Conservation (phyloP, 352 stramenopile species). For the Plasmopara muralis region DNA sequence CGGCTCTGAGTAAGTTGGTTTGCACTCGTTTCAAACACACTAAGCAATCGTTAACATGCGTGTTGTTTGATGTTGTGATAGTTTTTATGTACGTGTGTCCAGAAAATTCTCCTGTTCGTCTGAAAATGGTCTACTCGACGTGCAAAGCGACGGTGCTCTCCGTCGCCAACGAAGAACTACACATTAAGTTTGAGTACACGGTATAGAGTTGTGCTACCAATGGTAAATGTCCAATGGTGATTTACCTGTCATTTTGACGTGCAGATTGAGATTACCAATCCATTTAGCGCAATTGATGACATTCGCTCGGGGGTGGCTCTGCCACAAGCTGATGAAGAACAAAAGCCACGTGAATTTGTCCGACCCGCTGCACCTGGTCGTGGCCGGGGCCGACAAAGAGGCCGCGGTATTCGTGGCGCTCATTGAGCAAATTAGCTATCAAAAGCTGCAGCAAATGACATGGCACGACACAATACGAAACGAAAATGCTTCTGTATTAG, state of each 20-base stretch:
- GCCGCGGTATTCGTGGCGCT: conserved; percentile 28
- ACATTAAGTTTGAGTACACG: conserved; percentile 68
- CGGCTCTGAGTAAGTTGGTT: conserved; percentile 30
- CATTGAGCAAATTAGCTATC: conserved; percentile 3
- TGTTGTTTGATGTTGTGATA: conserved; percentile 10
- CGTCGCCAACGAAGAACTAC: conserved; percentile 44
- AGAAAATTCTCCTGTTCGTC: conserved; percentile 73
- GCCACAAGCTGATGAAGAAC: conserved; percentile 51
- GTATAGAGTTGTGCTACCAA: conserved; percentile 12
- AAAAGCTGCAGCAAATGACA: not conserved
- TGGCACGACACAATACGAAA: conserved; percentile 13
- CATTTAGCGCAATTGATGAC: conserved; percentile 46
- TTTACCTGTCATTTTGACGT: conserved; percentile 3
- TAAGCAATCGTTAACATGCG: not conserved
- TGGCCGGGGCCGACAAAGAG: conserved; percentile 38
- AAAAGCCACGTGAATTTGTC: conserved; percentile 65
- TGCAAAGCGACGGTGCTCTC: conserved; percentile 81
- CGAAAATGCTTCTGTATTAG: conserved; percentile 17
- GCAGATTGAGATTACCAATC: conserved; percentile 74
- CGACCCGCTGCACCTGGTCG: conserved; percentile 62
- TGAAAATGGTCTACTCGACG: conserved; percentile 90
- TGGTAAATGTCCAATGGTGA: not conserved
- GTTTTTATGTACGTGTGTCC: conserved; percentile 89
- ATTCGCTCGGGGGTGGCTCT: conserved; percentile 54
- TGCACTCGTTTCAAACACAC: not conserved